These are phyloP conservation scores for Tremellales sp. DNA, from an alignment of 1,284 basidiomycete genomes.

Conservation along the genomic window DNA sequence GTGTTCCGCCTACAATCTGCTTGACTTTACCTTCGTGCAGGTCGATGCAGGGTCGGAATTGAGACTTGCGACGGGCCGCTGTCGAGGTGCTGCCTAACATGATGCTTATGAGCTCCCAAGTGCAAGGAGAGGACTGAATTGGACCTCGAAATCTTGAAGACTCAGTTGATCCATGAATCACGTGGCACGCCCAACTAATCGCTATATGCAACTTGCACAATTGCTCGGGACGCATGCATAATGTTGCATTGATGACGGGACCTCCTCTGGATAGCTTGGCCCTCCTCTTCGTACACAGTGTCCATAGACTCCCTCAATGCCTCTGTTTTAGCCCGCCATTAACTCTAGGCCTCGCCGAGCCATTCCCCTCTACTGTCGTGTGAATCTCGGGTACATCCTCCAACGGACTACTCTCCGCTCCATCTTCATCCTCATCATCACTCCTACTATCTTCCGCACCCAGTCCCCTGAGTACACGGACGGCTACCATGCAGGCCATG, in stretches of 20 bases:
- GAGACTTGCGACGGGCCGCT: slow-evolving; percentile 15
- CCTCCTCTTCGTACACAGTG: no score
- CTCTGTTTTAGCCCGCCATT: not conserved
- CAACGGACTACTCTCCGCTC: slow-evolving; percentile 1
- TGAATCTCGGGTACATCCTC: not conserved
- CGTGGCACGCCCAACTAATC: no score
- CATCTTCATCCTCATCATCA: slow-evolving; percentile 62
- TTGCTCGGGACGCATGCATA: no score
- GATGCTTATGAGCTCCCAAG: not conserved
- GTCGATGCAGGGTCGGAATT: slow-evolving; percentile 95
- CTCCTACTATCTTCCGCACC: slow-evolving; percentile 81
- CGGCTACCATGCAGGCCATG: slow-evolving; percentile 78
- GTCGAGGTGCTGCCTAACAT: not conserved
- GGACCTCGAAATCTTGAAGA: no score
- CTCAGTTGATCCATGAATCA: no score
- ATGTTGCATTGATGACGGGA: no score
- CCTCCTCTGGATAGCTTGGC: no score
- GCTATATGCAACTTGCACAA: no score
- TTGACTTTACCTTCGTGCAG: slow-evolving; percentile 93
- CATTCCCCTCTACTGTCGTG: not conserved
- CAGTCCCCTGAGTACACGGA: slow-evolving; percentile 67
- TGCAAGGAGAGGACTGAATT: no score
- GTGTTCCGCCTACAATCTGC: slow-evolving; percentile 95
- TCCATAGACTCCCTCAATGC: no score
- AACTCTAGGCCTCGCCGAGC: not conserved